phyloP scores from a whole-genome alignment of 2,329 filamentous ascomycete genomes.

The Drechslera avenae region DNA sequence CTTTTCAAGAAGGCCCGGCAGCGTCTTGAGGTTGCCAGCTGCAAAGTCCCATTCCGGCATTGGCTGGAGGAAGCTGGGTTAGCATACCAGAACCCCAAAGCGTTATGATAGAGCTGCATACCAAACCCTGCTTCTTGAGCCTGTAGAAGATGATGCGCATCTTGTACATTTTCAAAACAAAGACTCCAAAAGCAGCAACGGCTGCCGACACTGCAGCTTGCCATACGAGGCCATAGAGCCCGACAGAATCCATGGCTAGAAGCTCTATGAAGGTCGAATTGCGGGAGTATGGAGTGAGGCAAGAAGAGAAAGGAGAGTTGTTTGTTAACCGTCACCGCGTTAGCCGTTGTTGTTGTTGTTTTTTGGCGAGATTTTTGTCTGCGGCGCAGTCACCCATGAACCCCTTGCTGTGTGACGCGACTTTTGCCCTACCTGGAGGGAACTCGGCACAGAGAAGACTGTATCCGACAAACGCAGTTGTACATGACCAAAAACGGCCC shows the following conservation, averaged over 20 bases:
- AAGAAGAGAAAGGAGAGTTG: no score
- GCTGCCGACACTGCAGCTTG: slow-evolving; percentile 4
- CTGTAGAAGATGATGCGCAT: slow-evolving; percentile 14
- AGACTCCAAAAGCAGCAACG: neutral
- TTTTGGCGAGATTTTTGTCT: neutral
- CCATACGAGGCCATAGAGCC: neutral
- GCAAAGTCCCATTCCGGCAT: slow-evolving; percentile 20
- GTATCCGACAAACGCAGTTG: no score
- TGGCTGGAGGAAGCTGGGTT: slow-evolving; percentile 3
- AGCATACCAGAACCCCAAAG: neutral
- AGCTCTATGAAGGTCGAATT: no score
- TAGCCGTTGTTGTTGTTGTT: no score
- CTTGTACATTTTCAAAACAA: slow-evolving; percentile 10
- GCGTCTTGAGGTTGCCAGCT: slow-evolving; percentile 11
- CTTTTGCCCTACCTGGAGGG: no score
- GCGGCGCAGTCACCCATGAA: neutral
- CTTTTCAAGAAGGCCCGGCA: slow-evolving; percentile 7
- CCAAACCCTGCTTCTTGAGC: slow-evolving; percentile 16
- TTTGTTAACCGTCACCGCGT: no score
- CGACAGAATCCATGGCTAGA: neutral
- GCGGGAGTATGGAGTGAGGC: no score
- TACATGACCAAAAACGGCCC: no score
- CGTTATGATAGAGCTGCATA: neutral
- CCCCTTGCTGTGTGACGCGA: neutral
- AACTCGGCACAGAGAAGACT: no score